Evolutionary conservation across 2,329 filamentous ascomycete genomes (phyloP).

Genomic region (Biscogniauxia mediterranea): DNA sequence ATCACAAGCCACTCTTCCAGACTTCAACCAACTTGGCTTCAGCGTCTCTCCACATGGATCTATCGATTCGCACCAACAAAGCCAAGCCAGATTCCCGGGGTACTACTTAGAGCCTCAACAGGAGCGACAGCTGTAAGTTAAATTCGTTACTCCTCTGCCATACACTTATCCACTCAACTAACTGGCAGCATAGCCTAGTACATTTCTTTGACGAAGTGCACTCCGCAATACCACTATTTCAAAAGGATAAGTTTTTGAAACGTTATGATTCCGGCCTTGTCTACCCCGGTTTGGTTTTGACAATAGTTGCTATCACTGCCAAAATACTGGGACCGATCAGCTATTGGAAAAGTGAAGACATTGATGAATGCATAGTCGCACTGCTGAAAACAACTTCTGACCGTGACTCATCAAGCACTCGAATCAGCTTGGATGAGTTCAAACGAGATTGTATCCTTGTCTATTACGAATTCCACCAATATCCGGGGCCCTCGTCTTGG

Average conservation of each 20-base stretch:
- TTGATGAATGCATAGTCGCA: conserved; percentile 24
- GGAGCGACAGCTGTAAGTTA: conserved; percentile 23
- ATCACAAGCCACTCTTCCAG: conserved; percentile 1
- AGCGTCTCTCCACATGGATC: conserved; percentile 10
- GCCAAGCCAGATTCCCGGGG: conserved; percentile 14
- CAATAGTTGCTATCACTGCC: conserved; percentile 30
- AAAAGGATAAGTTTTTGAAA: conserved; percentile 25
- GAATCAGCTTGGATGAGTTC: conserved; percentile 27
- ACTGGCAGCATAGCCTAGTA: conserved; percentile 15
- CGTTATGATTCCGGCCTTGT: conserved; percentile 23
- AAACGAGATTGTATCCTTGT: conserved; percentile 35
- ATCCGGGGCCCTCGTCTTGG: conserved; percentile 33
- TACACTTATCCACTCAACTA: conserved; percentile 1
- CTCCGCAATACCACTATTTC: conserved; percentile 32
- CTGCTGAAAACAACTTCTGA: conserved; percentile 20
- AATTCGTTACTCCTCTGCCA: background rate
- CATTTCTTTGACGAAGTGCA: conserved; percentile 32
- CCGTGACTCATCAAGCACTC: conserved; percentile 7
- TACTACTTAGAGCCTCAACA: conserved; percentile 19
- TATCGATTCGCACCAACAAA: background rate
- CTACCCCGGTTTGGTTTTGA: conserved; percentile 23
- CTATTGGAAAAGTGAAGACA: conserved; percentile 22
- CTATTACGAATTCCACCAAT: conserved; percentile 38
- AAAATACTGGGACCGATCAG: conserved; percentile 25
- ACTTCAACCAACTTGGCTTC: conserved; percentile 6